Base-by-base conservation (phyloP, 305 asterid genomes). In the Euphrasia arctica region DNA sequence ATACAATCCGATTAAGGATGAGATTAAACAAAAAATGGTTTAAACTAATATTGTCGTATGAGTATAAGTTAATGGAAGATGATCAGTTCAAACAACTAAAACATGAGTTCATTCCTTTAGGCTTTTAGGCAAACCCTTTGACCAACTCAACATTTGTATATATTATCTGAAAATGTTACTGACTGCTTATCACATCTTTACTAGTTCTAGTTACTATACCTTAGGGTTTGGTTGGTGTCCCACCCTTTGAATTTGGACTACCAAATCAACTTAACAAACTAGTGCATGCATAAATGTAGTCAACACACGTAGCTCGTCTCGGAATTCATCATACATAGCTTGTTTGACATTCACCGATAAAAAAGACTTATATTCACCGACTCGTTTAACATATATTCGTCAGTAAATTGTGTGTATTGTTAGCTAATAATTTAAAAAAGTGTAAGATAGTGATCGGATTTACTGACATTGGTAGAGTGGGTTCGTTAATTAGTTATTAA, bases 171-270 rank as follows among this genome's bases (percentile, higher is more conserved):
- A 43, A 7, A 60, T 58, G 11, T 61, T 28, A 28, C 63, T 9
- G 58, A 62, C 7, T 57, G 61, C 66, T 12, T 64, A 25, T 68
- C 77, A 72, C 57, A 52, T 58, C 54, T 69, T 71, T 63, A 63
- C 55, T 25, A 25, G 27, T 25, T 25, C 27, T 25, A 25, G 27
- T 0, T 25, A 25, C 27, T 25, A 18, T 68, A 48, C 58, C 51
- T 34, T 14, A 66, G 15, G 43, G 43, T 32, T 32, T 3, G 85
- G 67, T 84, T 79, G 93, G 81, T 83, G 79, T 75, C 87, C 93
- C 80, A 81, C 87, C 75, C 75, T 69, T 72, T 79, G 85, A 81
- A 73, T 64, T 71, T 68, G 59, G 64, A 67, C 10, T 41, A 78
- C 87, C 88, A 79, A 83, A 83, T 79, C 82, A 77, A 56, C 58